Evolutionary conservation across 2,329 filamentous ascomycete species (phyloP).

Genomic region (Sporothrix euskadiensis): DNA sequence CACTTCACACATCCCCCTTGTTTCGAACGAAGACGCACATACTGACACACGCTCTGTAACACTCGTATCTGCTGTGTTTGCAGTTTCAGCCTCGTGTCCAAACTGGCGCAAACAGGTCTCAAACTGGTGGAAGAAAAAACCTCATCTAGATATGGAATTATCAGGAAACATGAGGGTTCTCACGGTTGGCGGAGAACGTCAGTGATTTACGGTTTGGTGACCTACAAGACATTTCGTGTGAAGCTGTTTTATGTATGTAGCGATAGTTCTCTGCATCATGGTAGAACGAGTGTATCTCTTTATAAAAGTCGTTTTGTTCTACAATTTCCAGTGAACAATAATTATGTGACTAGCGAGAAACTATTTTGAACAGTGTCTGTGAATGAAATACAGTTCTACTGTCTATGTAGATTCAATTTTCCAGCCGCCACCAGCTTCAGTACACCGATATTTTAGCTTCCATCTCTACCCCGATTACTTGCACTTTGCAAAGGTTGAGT

Average conservation of each 20-base stretch:
- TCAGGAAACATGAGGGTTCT: not conserved
- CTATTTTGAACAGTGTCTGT: no score
- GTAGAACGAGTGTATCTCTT: no score
- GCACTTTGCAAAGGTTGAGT: conserved; percentile 45
- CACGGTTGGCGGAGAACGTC: not conserved
- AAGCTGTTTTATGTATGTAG: no score
- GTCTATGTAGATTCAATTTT: no score
- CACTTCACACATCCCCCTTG: not conserved
- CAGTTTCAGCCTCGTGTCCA: not conserved
- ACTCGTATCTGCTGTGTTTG: not conserved
- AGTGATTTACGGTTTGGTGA: no score
- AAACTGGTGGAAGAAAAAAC: not conserved
- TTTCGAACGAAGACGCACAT: not conserved
- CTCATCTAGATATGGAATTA: not conserved
- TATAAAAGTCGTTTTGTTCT: no score
- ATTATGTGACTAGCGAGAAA: no score
- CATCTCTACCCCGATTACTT: not conserved
- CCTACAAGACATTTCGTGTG: no score
- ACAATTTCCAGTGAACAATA: no score
- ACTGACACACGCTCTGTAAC: not conserved
- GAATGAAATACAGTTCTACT: no score
- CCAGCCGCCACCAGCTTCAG: not conserved
- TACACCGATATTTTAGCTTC: not conserved
- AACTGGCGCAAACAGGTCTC: not conserved
- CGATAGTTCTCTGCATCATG: no score